Evolutionary conservation across 2,329 filamentous ascomycete genomes (phyloP), one percentile per base, ranked within the genome.

Genomic region (Cryphonectria japonica): DNA sequence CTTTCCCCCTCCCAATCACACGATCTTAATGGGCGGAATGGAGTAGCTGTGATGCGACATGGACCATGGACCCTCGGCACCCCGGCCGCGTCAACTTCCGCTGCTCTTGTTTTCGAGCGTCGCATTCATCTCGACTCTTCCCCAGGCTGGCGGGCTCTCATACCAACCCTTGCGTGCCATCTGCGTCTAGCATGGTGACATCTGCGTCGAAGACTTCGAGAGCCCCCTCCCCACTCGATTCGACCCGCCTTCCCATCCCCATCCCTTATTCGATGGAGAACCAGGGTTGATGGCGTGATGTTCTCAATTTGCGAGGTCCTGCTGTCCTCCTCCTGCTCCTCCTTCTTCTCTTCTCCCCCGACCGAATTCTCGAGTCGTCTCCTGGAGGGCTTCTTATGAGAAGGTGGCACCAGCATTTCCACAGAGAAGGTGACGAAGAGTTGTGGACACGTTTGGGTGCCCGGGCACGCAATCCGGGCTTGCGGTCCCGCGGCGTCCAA

Each of bases 211-310:
- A 67, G 66, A 2, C 19, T 54, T 52, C 59, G 34, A 52, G 46
- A 64, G 43, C 22, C 37, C 37, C 16, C 37, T n/a, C 37, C 61
- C 29, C 60, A 26, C 34, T 22, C 19, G 60, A 13, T 14, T 13
- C 37, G 19, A 41, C 34, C 41, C 43, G 14, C 43, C 43, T 22
- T 46, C 43, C 16, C 41, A 14, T 14, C 41, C 5, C 41, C 41
- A 41, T 16, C 43, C 43, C 19, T 46, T 46, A 16, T 22, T 26
- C 37, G 9, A 41, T 7, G 61, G 34, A 37, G 62, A 22, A 52
- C 50, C 61, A 41, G 43, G 68, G 54, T 29, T 65, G 68, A 72
- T 72, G 71, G 71, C 71, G 71, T 72, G 71, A 67, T 68, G 34
- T 41, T 60, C 64, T 72, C 65, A 68, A 19, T 43, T 61, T 66